These are phyloP conservation scores for Penicillium paxilli DNA, from an alignment of 495 filamentous ascomycete genomes.

Conservation along the genomic window DNA sequence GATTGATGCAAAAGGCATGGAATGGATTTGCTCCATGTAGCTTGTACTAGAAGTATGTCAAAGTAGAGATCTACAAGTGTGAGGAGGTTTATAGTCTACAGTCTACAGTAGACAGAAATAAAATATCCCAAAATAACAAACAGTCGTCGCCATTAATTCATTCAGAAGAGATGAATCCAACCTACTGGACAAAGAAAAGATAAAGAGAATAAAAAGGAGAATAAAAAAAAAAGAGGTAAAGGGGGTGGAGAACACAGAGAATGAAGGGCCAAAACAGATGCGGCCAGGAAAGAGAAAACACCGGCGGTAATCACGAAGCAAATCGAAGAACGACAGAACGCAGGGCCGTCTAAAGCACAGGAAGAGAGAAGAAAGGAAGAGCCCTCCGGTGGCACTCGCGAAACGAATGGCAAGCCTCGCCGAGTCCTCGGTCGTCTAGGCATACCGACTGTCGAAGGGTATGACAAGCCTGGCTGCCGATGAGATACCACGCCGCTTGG, in stretches of 20 bases:
- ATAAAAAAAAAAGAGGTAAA: constrained; percentile 9
- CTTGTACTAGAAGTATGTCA: not conserved
- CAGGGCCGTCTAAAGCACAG: constrained; percentile 43
- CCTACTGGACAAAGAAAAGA: constrained; percentile 32
- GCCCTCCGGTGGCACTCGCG: constrained; percentile 19
- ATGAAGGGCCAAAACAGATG: constrained; percentile 30
- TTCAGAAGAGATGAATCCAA: constrained; percentile 45
- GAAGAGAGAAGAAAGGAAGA: constrained; percentile 23
- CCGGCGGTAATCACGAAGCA: constrained; percentile 30
- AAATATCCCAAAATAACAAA: constrained; percentile 4
- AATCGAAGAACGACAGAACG: constrained; percentile 29
- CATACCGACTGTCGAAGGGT: constrained; percentile 19
- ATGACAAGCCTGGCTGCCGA: constrained; percentile 17
- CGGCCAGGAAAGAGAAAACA: constrained; percentile 27
- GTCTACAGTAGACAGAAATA: not conserved
- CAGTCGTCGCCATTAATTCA: constrained; percentile 44
- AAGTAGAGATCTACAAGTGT: not conserved
- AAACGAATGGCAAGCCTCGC: constrained; percentile 17
- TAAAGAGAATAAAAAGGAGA: constrained; percentile 12
- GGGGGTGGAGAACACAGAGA: constrained; percentile 21
- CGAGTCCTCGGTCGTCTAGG: constrained; percentile 9
- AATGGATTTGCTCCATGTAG: not conserved
- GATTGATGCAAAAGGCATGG: no score
- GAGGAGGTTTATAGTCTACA: not conserved
- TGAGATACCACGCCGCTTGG: constrained; percentile 20